Conservation (phyloP, 2,329 filamentous ascomycete species). For the Venturia oleaginea region DNA sequence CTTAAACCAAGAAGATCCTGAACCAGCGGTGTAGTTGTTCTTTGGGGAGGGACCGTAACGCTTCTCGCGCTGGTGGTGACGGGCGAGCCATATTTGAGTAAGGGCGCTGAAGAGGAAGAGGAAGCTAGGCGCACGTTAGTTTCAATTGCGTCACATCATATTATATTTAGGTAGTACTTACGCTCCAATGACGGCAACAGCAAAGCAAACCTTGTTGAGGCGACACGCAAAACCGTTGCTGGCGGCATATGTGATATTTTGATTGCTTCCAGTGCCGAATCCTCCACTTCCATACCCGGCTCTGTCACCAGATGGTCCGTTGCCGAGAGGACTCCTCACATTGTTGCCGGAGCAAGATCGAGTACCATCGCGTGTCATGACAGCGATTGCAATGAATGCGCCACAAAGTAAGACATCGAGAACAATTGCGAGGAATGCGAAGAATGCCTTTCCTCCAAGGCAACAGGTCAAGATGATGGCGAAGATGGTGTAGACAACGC, state of each 20-base stretch:
- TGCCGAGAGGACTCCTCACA: constrained; percentile 61
- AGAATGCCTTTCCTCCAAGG: constrained; percentile 63
- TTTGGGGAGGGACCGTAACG: constrained; percentile 56
- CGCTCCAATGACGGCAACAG: constrained; percentile 69
- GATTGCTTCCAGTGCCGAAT: constrained; percentile 24
- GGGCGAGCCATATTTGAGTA: constrained; percentile 58
- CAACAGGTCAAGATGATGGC: constrained; percentile 71
- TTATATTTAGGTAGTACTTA: constrained; percentile 32
- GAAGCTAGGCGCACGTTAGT: constrained; percentile 38
- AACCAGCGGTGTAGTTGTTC: constrained; percentile 60
- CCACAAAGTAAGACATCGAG: constrained; percentile 70
- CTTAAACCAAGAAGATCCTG: constrained; percentile 37
- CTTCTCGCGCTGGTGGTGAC: constrained; percentile 66
- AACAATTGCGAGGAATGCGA: constrained; percentile 63
- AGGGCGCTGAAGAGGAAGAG: constrained; percentile 67
- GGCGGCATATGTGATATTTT: constrained; percentile 36
- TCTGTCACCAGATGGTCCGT: constrained; percentile 44
- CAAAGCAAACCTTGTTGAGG: constrained; percentile 68
- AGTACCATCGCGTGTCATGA: constrained; percentile 61
- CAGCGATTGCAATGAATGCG: constrained; percentile 72
- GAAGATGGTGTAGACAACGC: constrained; percentile 63
- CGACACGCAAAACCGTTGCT: constrained; percentile 56
- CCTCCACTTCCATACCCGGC: constrained; percentile 39
- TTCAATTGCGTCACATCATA: constrained; percentile 6
- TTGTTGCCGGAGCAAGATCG: constrained; percentile 52